These are phyloP conservation scores for Endocarpon pusillum DNA, from an alignment of 495 filamentous ascomycete species.

Conservation along the genomic window DNA sequence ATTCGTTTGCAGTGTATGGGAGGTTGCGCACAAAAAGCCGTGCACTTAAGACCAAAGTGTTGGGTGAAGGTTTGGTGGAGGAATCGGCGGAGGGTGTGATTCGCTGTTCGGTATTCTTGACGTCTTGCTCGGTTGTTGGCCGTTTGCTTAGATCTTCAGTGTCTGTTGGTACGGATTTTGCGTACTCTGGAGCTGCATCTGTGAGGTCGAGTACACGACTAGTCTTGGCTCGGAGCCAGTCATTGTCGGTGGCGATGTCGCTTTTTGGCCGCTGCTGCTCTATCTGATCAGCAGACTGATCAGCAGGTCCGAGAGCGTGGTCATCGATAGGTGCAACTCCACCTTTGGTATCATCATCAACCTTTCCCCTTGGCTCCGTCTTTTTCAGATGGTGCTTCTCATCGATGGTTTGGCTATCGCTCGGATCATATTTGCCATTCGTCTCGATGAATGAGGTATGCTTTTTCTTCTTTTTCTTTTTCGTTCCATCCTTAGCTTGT, in stretches of 20 bases:
- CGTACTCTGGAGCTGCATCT: constrained; percentile 40
- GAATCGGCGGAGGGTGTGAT: constrained; percentile 5
- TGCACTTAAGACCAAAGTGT: constrained; percentile 22
- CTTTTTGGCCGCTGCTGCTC: constrained; percentile 37
- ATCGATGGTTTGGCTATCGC: no score
- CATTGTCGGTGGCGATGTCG: constrained; percentile 48
- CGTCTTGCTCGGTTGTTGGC: constrained; percentile 4
- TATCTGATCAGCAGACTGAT: constrained; percentile 49
- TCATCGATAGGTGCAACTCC: not conserved
- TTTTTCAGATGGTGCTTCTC: constrained; percentile 25
- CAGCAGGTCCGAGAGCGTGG: constrained; percentile 9
- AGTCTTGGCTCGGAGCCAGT: constrained; percentile 90
- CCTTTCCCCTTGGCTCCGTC: not conserved
- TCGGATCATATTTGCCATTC: not conserved
- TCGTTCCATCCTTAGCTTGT: not conserved
- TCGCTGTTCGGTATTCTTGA: no score
- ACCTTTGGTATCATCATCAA: not conserved
- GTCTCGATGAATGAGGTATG: not conserved
- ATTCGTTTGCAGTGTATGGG: constrained; percentile 60
- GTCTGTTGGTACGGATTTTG: not conserved
- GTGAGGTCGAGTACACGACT: constrained; percentile 73
- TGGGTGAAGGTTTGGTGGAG: not conserved
- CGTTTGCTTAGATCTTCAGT: constrained; percentile 1
- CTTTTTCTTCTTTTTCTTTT: not conserved
- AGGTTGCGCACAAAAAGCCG: constrained; percentile 83